Evolutionary conservation across 345 rosid genomes (phyloP), one percentile per base, ranked within the genome.

Genomic region (Lenwebbia sp.): DNA sequence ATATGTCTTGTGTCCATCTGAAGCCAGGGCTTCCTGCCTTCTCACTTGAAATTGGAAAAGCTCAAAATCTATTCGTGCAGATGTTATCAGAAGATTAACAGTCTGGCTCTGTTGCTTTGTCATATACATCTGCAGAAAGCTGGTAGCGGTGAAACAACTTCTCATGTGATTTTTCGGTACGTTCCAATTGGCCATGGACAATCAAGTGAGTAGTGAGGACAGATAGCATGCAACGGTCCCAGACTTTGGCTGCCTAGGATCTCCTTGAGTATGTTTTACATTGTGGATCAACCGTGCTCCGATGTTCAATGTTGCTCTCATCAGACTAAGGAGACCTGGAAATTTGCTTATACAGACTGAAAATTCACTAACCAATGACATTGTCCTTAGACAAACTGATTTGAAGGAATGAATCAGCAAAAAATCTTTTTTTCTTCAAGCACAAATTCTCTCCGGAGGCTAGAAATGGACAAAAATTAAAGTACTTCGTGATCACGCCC

Each of bases 371-470:
- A 37, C 81, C 81, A 10, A 37, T 37, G 81, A 70, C 47, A 33
- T 70, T 49, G 30, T n/a, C 52, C 83, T 82, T 49, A 10, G 47
- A 33, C 78, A 70, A 37, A 70, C 26, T 37, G 47, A 70, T 70
- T 21, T 82, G 55, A 13, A 82, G 83, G 19, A 49, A 47, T 49
- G 30, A 25, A 51, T 82, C 33, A 82, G 55, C 52, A 4, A 82
- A 7, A 82, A 82, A 25, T 13, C 33, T 82, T n/a, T 10, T 82
- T 17, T 82, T 17, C 55, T 52, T 25, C 83, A 26, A 26, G 52
- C 54, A 47, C 54, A 13, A 47, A 50, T 82, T 44, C 33, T 47
- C 54, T 51, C 87, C 88, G 85, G 86, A 88, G 88, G 86, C 82
- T 87, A 30, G 12, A 40, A 54, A 23, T 15, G n/a, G 28, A 23